phyloP scores from a whole-genome alignment of 2,329 filamentous ascomycete species.

The Rhynchosporium graminicola region DNA sequence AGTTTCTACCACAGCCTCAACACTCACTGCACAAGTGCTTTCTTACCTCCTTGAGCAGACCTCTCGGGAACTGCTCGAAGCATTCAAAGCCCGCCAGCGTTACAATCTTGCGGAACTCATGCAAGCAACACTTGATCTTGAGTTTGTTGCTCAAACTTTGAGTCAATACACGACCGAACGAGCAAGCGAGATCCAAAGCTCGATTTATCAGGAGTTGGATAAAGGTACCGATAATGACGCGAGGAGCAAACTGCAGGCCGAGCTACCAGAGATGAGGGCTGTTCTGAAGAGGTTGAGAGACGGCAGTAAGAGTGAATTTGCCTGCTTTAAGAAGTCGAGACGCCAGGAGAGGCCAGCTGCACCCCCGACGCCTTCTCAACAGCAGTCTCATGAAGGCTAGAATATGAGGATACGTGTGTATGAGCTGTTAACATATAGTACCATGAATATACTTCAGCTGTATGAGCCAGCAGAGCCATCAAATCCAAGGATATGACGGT shows the following conservation, averaged over 20 bases:
- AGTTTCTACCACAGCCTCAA: constrained; percentile 75
- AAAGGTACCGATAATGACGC: constrained; percentile 86
- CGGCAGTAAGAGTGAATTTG: constrained; percentile 80
- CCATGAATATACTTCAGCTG: neutral
- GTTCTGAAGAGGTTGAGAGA: constrained; percentile 83
- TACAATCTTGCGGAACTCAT: constrained; percentile 84
- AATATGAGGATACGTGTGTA: neutral
- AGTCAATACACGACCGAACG: constrained; percentile 85
- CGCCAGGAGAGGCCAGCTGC: constrained; percentile 18
- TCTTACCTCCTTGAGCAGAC: constrained; percentile 84
- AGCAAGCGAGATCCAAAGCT: constrained; percentile 77
- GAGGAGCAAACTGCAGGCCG: constrained; percentile 74
- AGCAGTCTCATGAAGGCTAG: constrained; percentile 3
- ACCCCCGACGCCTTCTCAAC: neutral
- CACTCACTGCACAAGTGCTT: constrained; percentile 78
- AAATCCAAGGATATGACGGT: neutral
- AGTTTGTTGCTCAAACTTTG: constrained; percentile 93
- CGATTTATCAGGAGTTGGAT: constrained; percentile 92
- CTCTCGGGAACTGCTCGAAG: constrained; percentile 75
- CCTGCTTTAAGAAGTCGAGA: constrained; percentile 69
- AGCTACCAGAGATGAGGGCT: constrained; percentile 85
- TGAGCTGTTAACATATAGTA: neutral
- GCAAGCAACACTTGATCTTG: constrained; percentile 96
- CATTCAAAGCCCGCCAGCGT: constrained; percentile 65
- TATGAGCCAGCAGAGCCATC: neutral